Percentiles rank a stretch among this genome's conserved stretches.
These are phyloP conservation scores for Crithidia brevicula DNA, from an alignment of 208 protist genomes.

Conservation along the genomic window DNA sequence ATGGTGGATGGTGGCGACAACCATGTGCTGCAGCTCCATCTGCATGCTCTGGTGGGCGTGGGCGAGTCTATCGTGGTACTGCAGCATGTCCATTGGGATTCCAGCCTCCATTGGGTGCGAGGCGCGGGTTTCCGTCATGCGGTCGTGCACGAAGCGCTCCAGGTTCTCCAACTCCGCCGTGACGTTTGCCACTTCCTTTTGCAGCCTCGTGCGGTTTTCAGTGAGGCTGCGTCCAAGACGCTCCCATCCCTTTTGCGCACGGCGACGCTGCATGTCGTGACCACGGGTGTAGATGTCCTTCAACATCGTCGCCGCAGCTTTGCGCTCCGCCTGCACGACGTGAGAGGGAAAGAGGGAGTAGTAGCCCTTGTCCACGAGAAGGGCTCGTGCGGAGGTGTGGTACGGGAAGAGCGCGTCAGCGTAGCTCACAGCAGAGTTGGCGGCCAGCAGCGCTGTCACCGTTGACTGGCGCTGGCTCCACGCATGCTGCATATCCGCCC, in stretches of 20 bases:
- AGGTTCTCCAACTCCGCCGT: conserved; percentile 27
- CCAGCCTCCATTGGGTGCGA: conserved; percentile 47
- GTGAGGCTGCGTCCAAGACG: conserved; percentile 46
- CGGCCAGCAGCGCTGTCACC: conserved; percentile 2
- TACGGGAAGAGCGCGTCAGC: conserved; percentile 38
- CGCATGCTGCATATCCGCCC: conserved; percentile 1
- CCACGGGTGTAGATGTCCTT: conserved; percentile 39
- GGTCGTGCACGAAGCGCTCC: conserved; percentile 30
- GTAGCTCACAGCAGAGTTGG: conserved; percentile 18
- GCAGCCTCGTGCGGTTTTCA: conserved; percentile 30
- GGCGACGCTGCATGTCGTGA: conserved; percentile 37
- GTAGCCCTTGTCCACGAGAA: conserved; percentile 65
- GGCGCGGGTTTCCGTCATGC: conserved; percentile 31
- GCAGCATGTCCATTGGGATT: conserved; percentile 44
- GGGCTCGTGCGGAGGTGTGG: conserved; percentile 41
- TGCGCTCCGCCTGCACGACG: conserved; percentile 39
- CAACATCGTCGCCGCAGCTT: conserved; percentile 30
- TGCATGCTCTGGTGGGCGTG: conserved; percentile 8
- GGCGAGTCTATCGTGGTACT: conserved; percentile 31
- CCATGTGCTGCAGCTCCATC: conserved; percentile 38
- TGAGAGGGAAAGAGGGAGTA: conserved; percentile 47
- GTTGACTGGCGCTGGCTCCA: conserved; percentile 18
- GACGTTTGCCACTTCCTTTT: conserved; percentile 30
- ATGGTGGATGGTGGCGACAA: conserved; percentile 40
- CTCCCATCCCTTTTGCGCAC: conserved; percentile 62